Evolutionary conservation across 495 filamentous ascomycete genomes (phyloP).

Genomic region (Talaromyces borbonicus): DNA sequence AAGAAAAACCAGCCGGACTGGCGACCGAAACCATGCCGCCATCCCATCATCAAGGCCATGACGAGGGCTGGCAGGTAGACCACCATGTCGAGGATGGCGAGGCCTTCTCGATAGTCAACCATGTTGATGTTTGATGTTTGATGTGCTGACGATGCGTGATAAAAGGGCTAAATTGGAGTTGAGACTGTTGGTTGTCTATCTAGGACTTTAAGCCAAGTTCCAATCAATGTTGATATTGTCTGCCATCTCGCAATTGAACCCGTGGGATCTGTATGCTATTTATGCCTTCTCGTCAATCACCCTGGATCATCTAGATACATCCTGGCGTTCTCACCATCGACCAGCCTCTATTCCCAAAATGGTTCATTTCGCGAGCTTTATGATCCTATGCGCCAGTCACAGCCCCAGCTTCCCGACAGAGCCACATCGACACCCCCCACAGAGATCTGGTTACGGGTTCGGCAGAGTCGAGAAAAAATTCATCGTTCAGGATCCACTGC

Average conservation of each 20-base stretch:
- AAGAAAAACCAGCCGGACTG: slow-evolving; percentile 27
- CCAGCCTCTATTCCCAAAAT: not conserved
- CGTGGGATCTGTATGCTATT: not conserved
- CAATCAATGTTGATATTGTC: not conserved
- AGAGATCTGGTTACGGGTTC: too few species aligned
- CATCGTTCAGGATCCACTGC: too few species aligned
- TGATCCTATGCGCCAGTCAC: not conserved
- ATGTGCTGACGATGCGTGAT: not conserved
- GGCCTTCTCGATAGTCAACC: slow-evolving; percentile 20
- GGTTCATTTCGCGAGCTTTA: slow-evolving; percentile 1
- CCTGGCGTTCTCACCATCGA: too few species aligned
- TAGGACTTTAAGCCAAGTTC: not conserved
- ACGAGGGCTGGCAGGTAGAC: slow-evolving; percentile 24
- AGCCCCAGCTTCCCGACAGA: not conserved
- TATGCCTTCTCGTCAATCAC: not conserved
- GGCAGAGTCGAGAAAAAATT: too few species aligned
- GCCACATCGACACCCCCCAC: not conserved
- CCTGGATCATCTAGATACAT: too few species aligned
- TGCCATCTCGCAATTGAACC: not conserved
- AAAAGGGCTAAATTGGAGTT: not conserved
- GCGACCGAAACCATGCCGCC: slow-evolving; percentile 28
- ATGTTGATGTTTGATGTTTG: slow-evolving; percentile 3
- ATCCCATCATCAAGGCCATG: slow-evolving; percentile 23
- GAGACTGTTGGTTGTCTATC: not conserved
- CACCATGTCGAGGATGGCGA: slow-evolving; percentile 27